These are phyloP conservation scores for Sugiyamaella qingdaonensis DNA, from an alignment of 805 yeast species.

Conservation along the genomic window DNA sequence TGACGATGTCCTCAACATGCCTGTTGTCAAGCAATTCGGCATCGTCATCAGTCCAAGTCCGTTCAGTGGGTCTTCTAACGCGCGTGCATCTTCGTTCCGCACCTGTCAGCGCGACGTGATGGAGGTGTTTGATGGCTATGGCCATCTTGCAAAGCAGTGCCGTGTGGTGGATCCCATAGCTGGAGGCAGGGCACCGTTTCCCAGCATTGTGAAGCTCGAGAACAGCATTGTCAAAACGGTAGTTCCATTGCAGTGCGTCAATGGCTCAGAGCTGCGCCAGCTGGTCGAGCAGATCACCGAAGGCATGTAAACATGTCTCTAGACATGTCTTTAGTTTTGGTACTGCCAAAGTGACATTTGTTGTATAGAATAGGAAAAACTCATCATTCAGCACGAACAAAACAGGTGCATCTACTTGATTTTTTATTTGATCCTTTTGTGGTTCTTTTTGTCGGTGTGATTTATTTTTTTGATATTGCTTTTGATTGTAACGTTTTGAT, in stretches of 20 bases:
- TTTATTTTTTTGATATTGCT: no score
- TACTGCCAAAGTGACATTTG: no score
- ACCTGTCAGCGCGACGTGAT: constrained; percentile 12
- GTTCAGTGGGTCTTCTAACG: background rate
- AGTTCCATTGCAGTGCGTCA: constrained; percentile 6
- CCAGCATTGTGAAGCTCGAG: constrained; percentile 29
- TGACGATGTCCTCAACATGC: background rate
- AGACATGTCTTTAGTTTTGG: no score
- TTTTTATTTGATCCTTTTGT: no score
- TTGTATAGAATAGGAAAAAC: no score
- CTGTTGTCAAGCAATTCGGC: background rate
- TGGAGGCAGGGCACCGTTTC: constrained; percentile 27
- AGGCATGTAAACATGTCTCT: background rate
- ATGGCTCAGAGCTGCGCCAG: background rate
- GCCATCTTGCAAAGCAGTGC: constrained; percentile 28
- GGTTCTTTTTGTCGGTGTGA: no score
- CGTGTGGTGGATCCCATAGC: constrained; percentile 33
- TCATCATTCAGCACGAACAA: no score
- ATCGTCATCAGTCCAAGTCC: background rate
- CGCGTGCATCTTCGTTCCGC: background rate
- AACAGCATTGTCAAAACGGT: background rate
- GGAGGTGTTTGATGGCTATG: constrained; percentile 24
- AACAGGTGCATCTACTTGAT: no score
- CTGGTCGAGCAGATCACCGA: constrained; percentile 5
- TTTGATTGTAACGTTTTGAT: no score